These are phyloP conservation scores for Alnus rubra DNA, from an alignment of 306 rosid species.

Conservation along the genomic window DNA sequence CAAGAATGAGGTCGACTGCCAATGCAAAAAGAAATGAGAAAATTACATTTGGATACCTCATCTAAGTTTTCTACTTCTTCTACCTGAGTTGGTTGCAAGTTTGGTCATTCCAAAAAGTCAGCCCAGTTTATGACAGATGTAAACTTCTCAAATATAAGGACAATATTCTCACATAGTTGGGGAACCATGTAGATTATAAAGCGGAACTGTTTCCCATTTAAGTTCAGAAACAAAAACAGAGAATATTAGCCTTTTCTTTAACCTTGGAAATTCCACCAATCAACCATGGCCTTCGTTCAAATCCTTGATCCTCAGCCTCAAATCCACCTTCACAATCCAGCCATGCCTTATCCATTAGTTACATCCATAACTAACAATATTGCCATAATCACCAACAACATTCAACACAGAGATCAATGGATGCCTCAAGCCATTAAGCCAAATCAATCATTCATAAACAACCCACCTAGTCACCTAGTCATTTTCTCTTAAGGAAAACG, in stretches of 20 bases:
- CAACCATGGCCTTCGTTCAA: neutral
- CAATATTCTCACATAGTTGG: neutral
- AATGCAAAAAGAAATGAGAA: neutral
- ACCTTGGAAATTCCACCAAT: neutral
- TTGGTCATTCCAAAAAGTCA: neutral
- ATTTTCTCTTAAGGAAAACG: too few relatives aligned
- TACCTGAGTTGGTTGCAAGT: neutral
- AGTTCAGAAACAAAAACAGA: neutral
- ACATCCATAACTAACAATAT: neutral
- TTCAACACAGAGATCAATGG: neutral
- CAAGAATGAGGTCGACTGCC: neutral
- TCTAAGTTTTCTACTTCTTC: neutral
- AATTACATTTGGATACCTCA: neutral
- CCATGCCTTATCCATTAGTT: neutral
- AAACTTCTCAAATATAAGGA: neutral
- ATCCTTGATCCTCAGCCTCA: neutral
- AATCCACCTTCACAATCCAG: neutral
- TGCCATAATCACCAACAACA: neutral
- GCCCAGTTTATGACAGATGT: neutral
- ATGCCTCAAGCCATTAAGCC: too few relatives aligned
- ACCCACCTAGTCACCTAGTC: too few relatives aligned
- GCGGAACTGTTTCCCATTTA: neutral
- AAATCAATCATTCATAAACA: too few relatives aligned
- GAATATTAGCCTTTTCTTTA: neutral
- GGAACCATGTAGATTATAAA: neutral